Evolutionary conservation across 306 rosid species (phyloP), one percentile per base, ranked within the genome.

Genomic region (Dryas alaskensis): DNA sequence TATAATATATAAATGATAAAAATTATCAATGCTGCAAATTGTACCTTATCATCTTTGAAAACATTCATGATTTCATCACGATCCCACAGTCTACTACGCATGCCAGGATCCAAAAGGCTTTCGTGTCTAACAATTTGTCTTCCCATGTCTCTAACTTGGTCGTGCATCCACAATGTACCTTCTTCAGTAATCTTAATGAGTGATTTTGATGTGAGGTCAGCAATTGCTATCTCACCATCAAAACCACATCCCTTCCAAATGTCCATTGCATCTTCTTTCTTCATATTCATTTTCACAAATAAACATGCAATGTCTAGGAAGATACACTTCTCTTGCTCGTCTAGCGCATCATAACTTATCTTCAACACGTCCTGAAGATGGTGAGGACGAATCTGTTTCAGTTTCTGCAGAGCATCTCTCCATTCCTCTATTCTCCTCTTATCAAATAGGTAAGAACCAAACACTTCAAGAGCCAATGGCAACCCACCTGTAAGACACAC

Each of bases 381-480:
- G 42, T 3, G 14, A 0, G 87, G 90, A 1, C 82, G 89, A 83
- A 78, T 83, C 31, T 2, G 16, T 31, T 31, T 67, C 76, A 88
- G 76, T 65, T 82, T 90, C 40, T 66, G 42, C 46, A 85, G 9
- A 12, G 81, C 85, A 67, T 77, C 92, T 13, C 39, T 60, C 96
- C 96, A 88, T 67, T 80, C 86, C 76, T 58, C 71, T 37, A 52
- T 44, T 49, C 63, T 85, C 44, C 93, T 86, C 74, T 75, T 86
- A 22, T 55, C 84, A 60, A 72, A 86, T 69, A 88, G 70, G 69
- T 74, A 55, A 7, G 89, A 88, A 22, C 93, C 93, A 59, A 85
- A 82, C 53, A 90, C 90, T 85, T 90, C 92, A 42, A 90, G 19
- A 48, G 96, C 93, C 87, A 90, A 73, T 4, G 96, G 96, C 63